Conservation (phyloP, 2,329 filamentous ascomycete genomes). For the Alternaria burnsii region DNA sequence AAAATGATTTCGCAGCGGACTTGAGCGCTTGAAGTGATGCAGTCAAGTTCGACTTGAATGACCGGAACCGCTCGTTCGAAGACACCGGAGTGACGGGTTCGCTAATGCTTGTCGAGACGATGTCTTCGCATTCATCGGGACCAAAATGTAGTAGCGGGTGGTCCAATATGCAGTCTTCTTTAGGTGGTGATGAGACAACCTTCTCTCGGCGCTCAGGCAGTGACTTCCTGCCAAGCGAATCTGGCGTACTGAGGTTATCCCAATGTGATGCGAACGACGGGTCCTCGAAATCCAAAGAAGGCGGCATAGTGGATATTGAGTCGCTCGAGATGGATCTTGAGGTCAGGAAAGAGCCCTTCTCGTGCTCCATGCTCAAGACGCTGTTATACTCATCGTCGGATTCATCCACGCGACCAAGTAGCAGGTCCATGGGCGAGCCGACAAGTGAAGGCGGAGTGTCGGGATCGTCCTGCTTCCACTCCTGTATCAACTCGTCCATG, state of each 20-base stretch:
- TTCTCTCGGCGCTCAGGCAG: conserved; percentile 55
- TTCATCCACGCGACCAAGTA: conserved; percentile 65
- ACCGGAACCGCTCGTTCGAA: conserved; percentile 52
- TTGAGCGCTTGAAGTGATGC: conserved; percentile 69
- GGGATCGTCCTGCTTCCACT: conserved; percentile 60
- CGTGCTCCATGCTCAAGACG: conserved; percentile 56
- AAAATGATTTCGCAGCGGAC: conserved; percentile 68
- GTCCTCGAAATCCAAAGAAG: conserved; percentile 56
- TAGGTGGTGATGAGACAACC: conserved; percentile 56
- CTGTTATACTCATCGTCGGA: conserved; percentile 51
- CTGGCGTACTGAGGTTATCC: conserved; percentile 48
- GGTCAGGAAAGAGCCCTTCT: conserved; percentile 46
- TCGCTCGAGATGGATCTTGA: conserved; percentile 64
- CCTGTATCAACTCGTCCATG: conserved; percentile 65
- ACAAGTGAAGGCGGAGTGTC: conserved; percentile 50
- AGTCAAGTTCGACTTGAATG: conserved; percentile 70
- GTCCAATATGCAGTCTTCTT: conserved; percentile 63
- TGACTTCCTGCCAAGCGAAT: conserved; percentile 40
- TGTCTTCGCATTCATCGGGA: conserved; percentile 44
- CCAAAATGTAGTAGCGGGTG: conserved; percentile 63
- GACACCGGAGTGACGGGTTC: conserved; percentile 33
- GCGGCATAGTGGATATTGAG: conserved; percentile 61
- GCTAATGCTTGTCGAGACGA: conserved; percentile 41
- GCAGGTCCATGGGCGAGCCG: conserved; percentile 61
- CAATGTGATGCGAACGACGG: conserved; percentile 57